Evolutionary conservation across 1,284 basidiomycete genomes (phyloP).

Genomic region (Veloporphyrellus conicus): DNA sequence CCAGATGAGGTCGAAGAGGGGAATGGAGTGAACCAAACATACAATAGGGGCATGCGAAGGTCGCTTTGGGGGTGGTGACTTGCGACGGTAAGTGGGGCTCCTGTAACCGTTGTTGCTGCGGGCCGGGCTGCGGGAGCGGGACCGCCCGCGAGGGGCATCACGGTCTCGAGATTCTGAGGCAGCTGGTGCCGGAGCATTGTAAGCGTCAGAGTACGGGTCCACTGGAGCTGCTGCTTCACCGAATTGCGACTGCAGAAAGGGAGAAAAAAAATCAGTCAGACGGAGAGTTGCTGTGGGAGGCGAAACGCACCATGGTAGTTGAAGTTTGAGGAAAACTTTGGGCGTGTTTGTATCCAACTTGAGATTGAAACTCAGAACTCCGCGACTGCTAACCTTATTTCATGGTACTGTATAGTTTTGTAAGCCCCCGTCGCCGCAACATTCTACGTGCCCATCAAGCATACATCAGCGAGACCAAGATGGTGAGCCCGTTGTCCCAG

Average conservation of each 20-base stretch:
- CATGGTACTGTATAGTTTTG: constrained; percentile 52
- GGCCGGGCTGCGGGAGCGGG: constrained; percentile 67
- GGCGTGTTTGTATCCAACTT: constrained; percentile 38
- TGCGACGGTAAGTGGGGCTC: constrained; percentile 48
- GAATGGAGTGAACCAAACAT: constrained; percentile 33
- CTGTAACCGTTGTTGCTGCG: constrained; percentile 49
- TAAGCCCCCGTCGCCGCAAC: constrained; percentile 42
- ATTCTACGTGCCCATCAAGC: constrained; percentile 39
- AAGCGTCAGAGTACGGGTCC: constrained; percentile 79
- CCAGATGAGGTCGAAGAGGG: constrained; percentile 34
- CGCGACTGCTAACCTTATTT: constrained; percentile 27
- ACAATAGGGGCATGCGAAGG: constrained; percentile 72
- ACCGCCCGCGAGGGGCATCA: constrained; percentile 57
- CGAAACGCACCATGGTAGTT: constrained; percentile 63
- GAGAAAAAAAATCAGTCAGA: constrained; percentile 4
- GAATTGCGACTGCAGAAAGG: constrained; percentile 44
- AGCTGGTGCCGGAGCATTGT: constrained; percentile 59
- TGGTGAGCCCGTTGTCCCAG: constrained; percentile 61
- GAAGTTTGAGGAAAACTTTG: constrained; percentile 41
- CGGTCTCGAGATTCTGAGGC: constrained; percentile 44
- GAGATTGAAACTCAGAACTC: constrained; percentile 36
- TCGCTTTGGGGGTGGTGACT: constrained; percentile 50
- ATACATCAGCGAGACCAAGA: constrained; percentile 60
- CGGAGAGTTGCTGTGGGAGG: background rate
- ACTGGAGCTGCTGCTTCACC: constrained; percentile 55